phyloP scores from a whole-genome alignment of 345 rosid genomes.

The Rhodamnia rubescens region DNA sequence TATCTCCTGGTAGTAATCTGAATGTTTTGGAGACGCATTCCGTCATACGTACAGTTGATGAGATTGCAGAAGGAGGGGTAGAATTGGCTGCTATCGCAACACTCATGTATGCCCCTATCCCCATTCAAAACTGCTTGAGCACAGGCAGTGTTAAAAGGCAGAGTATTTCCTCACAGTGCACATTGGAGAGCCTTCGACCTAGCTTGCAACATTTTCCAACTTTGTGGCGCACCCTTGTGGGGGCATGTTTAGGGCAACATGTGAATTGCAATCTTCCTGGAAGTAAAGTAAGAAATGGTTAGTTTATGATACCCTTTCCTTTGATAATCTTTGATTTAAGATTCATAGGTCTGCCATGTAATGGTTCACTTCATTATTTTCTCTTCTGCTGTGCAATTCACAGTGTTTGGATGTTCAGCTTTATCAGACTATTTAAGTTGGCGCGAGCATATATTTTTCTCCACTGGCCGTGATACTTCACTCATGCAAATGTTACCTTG shows the following conservation, averaged over 20 bases:
- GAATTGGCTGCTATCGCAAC: slow-evolving; percentile 98
- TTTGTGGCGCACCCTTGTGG: slow-evolving; percentile 70
- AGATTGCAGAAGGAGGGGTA: slow-evolving; percentile 91
- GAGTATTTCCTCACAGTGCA: slow-evolving; percentile 76
- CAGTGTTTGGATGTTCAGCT: slow-evolving; percentile 28
- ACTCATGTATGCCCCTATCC: slow-evolving; percentile 65
- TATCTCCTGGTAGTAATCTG: slow-evolving; percentile 35
- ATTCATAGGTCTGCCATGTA: slow-evolving; percentile 22
- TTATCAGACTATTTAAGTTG: slow-evolving; percentile 73
- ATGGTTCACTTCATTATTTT: not conserved
- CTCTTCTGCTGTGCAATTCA: not conserved
- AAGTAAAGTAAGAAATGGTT: slow-evolving; percentile 52
- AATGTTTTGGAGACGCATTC: slow-evolving; percentile 46
- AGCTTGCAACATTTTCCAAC: slow-evolving; percentile 75
- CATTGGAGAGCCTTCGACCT: slow-evolving; percentile 80
- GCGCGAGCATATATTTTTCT: slow-evolving; percentile 89
- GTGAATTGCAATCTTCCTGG: slow-evolving; percentile 33
- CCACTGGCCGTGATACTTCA: slow-evolving; percentile 80
- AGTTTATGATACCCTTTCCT: slow-evolving; percentile 10
- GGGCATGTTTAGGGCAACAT: slow-evolving; percentile 70
- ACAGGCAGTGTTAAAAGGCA: slow-evolving; percentile 75
- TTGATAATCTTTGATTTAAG: slow-evolving; percentile 8
- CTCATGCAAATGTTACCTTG: slow-evolving; percentile 91
- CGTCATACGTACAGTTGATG: slow-evolving; percentile 72
- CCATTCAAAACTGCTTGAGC: slow-evolving; percentile 66